A percentile compares a stretch with the other conserved stretches of the same genome.
Evolutionary conservation across 116 monocot species (phyloP).

Genomic region (Iris pallida): DNA sequence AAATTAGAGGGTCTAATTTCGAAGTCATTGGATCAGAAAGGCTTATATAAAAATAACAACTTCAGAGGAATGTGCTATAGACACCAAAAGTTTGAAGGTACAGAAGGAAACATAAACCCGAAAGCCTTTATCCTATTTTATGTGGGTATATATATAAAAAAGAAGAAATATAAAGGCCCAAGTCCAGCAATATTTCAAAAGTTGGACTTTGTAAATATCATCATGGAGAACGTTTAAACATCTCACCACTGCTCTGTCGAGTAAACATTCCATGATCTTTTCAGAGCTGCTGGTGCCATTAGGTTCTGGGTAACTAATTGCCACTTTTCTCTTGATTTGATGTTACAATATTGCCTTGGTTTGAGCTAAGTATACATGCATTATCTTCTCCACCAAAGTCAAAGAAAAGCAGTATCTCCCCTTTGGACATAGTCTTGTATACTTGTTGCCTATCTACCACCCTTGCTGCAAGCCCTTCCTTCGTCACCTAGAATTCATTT

Average conservation of each 20-base stretch:
- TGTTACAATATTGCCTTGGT: conserved; percentile 19
- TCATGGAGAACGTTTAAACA: no score
- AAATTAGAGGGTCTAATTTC: no score
- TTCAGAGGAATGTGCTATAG: no score
- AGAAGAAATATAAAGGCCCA: no score
- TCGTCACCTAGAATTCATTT: conserved; percentile 65
- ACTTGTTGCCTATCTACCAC: conserved; percentile 92
- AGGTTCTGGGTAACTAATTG: conserved; percentile 18
- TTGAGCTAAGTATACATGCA: conserved; percentile 28
- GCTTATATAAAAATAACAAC: no score
- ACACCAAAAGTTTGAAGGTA: no score
- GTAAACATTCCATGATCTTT: conserved; percentile 65
- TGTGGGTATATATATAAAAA: no score
- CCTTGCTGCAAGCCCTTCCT: conserved; percentile 95
- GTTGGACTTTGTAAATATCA: no score
- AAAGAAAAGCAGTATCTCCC: conserved; percentile 85
- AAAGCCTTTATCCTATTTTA: no score
- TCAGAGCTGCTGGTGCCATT: conserved; percentile 35
- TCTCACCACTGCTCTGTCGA: conserved; percentile 19
- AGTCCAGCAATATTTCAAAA: no score
- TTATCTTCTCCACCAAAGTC: conserved; percentile 90
- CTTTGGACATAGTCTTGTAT: conserved; percentile 91
- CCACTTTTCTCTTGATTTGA: conserved; percentile 23
- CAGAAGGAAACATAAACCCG: no score
- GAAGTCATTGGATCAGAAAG: no score